These are phyloP conservation scores for Fusarium agapanthi DNA, from an alignment of 2,329 filamentous ascomycete genomes.

Conservation along the genomic window DNA sequence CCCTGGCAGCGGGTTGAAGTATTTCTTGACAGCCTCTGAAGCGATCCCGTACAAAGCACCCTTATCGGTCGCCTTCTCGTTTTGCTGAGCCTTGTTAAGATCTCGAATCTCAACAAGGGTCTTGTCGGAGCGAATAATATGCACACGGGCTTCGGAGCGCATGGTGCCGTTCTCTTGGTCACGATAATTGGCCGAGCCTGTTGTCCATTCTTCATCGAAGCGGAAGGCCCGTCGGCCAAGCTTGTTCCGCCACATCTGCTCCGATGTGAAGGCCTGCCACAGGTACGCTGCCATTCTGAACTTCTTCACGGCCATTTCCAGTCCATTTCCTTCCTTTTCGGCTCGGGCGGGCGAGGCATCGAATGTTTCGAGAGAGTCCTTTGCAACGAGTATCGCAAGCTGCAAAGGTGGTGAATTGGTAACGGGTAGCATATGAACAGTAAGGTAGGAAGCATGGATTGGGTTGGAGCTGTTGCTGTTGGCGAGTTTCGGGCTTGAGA, in stretches of 20 bases:
- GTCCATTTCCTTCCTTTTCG: conserved; percentile 81
- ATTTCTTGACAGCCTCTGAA: conserved; percentile 76
- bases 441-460: conserved; percentile 81
- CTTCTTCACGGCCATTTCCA: conserved; percentile 85
- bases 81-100: conserved; percentile 80
- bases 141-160: conserved; percentile 90
- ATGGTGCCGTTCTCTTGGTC: conserved; percentile 77
- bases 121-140: conserved; percentile 83
- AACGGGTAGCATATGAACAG: conserved; percentile 85
- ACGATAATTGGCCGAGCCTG: conserved; percentile 78
- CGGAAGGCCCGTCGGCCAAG: conserved; percentile 87
- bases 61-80: conserved; percentile 72
- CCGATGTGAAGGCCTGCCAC: conserved; percentile 96
- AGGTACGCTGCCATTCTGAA: conserved; percentile 95
- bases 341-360: conserved; percentile 81
- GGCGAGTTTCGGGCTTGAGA: conserved; percentile 81
- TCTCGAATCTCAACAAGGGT: conserved; percentile 86
- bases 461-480: conserved; percentile 72
- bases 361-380: conserved; percentile 86
- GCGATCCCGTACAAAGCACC: conserved; percentile 81
- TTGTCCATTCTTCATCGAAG: conserved; percentile 95
- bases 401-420: conserved; percentile 84
- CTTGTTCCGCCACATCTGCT: conserved; percentile 93
- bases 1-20: conserved; percentile 78
- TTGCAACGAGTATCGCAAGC: conserved; percentile 85